Base-by-base conservation (phyloP, 371 early-diverging fungal species). In the Rhizopus stolonifer region DNA sequence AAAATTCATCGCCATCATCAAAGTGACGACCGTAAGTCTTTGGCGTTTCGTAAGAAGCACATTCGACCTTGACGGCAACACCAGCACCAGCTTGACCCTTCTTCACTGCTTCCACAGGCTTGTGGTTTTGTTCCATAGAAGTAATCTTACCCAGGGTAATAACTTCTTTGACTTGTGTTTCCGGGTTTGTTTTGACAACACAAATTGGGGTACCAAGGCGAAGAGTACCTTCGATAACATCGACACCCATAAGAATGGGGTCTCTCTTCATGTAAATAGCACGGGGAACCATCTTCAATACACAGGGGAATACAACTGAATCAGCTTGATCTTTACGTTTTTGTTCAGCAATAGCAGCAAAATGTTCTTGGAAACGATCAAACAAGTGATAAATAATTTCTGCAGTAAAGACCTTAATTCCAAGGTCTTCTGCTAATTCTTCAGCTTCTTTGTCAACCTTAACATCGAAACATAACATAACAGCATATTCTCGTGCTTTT, bases 371-470 rank as follows among this genome's bases (percentile, higher is more conserved):
- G 74, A 93, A 99, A 54, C 85, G 78, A 72, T 99, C 99, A 60
- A 99, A 95, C 85, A 99, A 83, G 70, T 99, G 99, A 73, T 99
- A 99, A 69, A 99, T 99, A 65, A 99, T 99, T 57, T 99, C 96
- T 22, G 99, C 99, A 56, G 81, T 86, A 79, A 99, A 99, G 21
- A 99, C 76, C 77, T 87, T 92, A 51, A 99, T 84, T 24, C 96
- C 94, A 46, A 93, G 42, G 48, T 94, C 91, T 19, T 98, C 90
- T 0, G 99, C 99, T 72, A 96, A 54, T 22, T 93, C 91, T 64
- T 84, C 82, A 1, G 98, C 99, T 25, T 99, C 99, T 69, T 89
- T 92, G 59, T 99, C 99, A 43, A 99, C 84, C 71, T 94, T 88
- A 57, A 99, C 98, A 81, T 99, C 99, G 81, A 99, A 99, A 65